Percentiles rank a stretch among this genome's conserved stretches.
phyloP scores from a whole-genome alignment of 2,329 filamentous ascomycete species.

The Parascedosporium putredinis region DNA sequence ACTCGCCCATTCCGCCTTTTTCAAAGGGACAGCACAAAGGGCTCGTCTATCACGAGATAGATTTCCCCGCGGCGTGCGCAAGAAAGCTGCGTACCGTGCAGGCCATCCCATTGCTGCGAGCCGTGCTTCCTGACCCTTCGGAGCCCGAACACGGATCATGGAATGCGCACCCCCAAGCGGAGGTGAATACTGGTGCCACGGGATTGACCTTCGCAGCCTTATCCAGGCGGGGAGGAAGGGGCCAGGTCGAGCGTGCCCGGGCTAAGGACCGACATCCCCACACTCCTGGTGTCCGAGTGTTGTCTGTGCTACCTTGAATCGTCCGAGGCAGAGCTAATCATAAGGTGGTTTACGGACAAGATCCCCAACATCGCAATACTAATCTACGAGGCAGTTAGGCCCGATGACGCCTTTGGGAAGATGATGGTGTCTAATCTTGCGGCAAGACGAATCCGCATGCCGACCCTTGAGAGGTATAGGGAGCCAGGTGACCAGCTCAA shows the following conservation, averaged over 20 bases:
- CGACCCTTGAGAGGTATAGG: slow-evolving; percentile 66
- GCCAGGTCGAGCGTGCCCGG: slow-evolving; percentile 20
- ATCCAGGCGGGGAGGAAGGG: slow-evolving; percentile 2
- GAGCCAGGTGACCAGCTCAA: slow-evolving; percentile 56
- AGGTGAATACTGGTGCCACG: slow-evolving; percentile 46
- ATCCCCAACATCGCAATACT: slow-evolving; percentile 47
- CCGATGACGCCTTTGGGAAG: slow-evolving; percentile 75
- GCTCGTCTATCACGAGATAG: slow-evolving; percentile 81
- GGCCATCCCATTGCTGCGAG: slow-evolving; percentile 31
- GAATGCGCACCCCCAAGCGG: slow-evolving; percentile 28
- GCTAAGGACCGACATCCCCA: slow-evolving; percentile 53
- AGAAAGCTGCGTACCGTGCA: slow-evolving; percentile 51
- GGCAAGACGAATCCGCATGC: slow-evolving; percentile 70
- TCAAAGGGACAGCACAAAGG: slow-evolving; percentile 24
- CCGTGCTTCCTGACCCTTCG: slow-evolving; percentile 25
- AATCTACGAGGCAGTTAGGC: slow-evolving; percentile 81
- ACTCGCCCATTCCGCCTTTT: slow-evolving; percentile 75
- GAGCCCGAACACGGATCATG: slow-evolving; percentile 23
- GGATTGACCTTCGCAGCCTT: slow-evolving; percentile 60
- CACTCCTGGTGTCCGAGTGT: slow-evolving; percentile 85
- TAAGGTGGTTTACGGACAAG: slow-evolving; percentile 51
- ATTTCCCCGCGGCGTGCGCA: slow-evolving; percentile 67
- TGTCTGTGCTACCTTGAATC: slow-evolving; percentile 82
- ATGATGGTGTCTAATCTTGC: slow-evolving; percentile 90
- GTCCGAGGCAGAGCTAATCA: slow-evolving; percentile 49